Evolutionary conservation across 2,329 filamentous ascomycete genomes (phyloP).

Genomic region (Pseudogymnoascus sp.): DNA sequence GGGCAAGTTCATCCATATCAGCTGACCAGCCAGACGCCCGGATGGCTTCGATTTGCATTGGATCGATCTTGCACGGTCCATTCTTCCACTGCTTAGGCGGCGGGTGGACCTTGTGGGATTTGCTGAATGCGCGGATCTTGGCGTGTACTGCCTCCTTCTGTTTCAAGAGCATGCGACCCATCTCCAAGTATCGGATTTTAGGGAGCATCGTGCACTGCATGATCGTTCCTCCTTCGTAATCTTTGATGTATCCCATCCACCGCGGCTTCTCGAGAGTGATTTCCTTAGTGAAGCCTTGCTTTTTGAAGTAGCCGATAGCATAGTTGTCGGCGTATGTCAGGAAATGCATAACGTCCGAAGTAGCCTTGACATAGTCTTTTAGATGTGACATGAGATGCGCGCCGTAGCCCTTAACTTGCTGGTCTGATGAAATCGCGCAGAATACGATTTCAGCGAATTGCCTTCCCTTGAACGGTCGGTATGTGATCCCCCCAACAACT

Average conservation of each 20-base stretch:
- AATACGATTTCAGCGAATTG: constrained; percentile 98
- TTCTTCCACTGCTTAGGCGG: constrained; percentile 82
- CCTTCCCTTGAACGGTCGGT: constrained; percentile 83
- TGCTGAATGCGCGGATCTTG: constrained; percentile 87
- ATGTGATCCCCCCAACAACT: constrained; percentile 95
- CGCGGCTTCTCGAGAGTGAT: constrained; percentile 82
- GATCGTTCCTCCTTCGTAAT: constrained; percentile 96
- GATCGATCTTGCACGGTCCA: constrained; percentile 65
- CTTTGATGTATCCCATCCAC: constrained; percentile 99
- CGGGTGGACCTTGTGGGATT: constrained; percentile 76
- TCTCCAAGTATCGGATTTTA: constrained; percentile 86
- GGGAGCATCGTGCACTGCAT: constrained; percentile 99
- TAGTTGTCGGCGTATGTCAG: constrained; percentile 98
- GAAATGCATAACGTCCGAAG: constrained; percentile 96
- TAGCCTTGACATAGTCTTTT: constrained; percentile 97
- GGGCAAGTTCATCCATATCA: constrained; percentile 94
- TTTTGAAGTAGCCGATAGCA: constrained; percentile 97
- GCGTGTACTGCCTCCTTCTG: constrained; percentile 93
- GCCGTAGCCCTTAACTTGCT: constrained; percentile 97
- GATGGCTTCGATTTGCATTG: constrained; percentile 79
- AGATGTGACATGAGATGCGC: constrained; percentile 96
- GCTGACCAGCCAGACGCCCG: constrained; percentile 89
- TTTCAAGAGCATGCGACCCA: constrained; percentile 87
- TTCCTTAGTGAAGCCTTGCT: constrained; percentile 97
- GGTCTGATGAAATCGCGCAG: constrained; percentile 92